Conservation (phyloP, 345 rosid species). For the Populus nigra region DNA sequence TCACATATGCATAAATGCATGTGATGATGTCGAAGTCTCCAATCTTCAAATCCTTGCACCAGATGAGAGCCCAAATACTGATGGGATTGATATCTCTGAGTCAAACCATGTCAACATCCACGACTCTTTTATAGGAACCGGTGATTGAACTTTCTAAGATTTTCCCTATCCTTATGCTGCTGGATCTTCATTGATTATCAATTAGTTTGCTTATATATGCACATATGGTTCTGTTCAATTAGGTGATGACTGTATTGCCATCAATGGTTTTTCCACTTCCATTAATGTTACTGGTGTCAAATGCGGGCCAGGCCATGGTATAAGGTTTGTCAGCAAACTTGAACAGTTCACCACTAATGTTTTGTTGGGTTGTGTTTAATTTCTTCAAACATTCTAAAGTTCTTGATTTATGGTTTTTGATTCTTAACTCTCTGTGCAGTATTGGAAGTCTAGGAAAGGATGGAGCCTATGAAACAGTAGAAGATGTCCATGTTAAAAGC, state of each 20-base stretch:
- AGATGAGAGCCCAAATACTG: slow-evolving; percentile 42
- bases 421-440: not conserved
- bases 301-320: slow-evolving; percentile 75
- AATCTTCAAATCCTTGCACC: slow-evolving; percentile 19
- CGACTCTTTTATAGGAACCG: slow-evolving; percentile 15
- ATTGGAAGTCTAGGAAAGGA: slow-evolving; percentile 16
- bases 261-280: slow-evolving; percentile 19
- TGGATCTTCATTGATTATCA: too few relatives aligned
- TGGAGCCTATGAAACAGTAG: slow-evolving; percentile 7
- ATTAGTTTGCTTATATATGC: not conserved
- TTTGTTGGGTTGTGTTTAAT: too few relatives aligned
- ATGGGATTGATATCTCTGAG: slow-evolving; percentile 38
- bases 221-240: not conserved
- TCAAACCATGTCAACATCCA: slow-evolving; percentile 13
- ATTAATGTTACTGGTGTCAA: slow-evolving; percentile 36
- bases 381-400: not conserved
- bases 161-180: not conserved
- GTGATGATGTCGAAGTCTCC: slow-evolving; percentile 14
- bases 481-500: slow-evolving; percentile 7
- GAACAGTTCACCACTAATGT: too few relatives aligned
- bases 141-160: slow-evolving; percentile 8
- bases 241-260: slow-evolving; percentile 63
- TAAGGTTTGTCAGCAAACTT: slow-evolving; percentile 28
- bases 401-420: not conserved
- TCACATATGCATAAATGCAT: slow-evolving; percentile 11